Conservation (phyloP, 1,139 yeast genomes). For the Torulaspora pretoriensis region DNA sequence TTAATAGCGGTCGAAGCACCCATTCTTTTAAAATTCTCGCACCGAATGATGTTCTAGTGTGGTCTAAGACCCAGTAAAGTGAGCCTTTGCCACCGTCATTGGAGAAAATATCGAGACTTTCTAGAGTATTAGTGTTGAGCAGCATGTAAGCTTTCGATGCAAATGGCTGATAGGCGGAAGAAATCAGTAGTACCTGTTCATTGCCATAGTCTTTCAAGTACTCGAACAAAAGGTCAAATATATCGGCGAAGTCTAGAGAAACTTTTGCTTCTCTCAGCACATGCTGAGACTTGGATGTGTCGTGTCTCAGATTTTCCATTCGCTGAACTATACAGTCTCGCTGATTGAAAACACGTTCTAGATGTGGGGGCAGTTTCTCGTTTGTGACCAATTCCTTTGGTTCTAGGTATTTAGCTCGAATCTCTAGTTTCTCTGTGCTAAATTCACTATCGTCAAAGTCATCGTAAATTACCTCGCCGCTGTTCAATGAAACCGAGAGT, state of each 20-base stretch:
- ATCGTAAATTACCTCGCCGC: slow-evolving; percentile 77
- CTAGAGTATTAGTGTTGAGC: slow-evolving; percentile 62
- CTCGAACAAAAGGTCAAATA: slow-evolving; percentile 43
- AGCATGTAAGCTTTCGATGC: slow-evolving; percentile 54
- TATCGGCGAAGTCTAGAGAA: slow-evolving; percentile 33
- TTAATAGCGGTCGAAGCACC: slow-evolving; percentile 68
- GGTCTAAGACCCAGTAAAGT: slow-evolving; percentile 71
- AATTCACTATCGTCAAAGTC: slow-evolving; percentile 52
- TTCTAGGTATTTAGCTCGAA: slow-evolving; percentile 64
- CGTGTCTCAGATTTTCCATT: background rate
- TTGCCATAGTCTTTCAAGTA: slow-evolving; percentile 64
- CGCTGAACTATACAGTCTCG: slow-evolving; percentile 25
- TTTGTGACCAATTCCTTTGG: slow-evolving; percentile 68
- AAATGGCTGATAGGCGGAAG: slow-evolving; percentile 51
- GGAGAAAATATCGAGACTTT: slow-evolving; percentile 72
- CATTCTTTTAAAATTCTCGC: slow-evolving; percentile 61
- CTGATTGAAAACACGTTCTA: slow-evolving; percentile 21
- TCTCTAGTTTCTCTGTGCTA: slow-evolving; percentile 59
- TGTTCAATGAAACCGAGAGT: slow-evolving; percentile 69
- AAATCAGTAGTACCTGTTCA: slow-evolving; percentile 51
- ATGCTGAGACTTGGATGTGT: background rate
- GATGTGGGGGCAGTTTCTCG: slow-evolving; percentile 34
- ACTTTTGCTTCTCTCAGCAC: slow-evolving; percentile 8
- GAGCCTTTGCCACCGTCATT: slow-evolving; percentile 60
- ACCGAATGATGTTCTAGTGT: slow-evolving; percentile 76